Base-by-base conservation (phyloP, 2,329 filamentous ascomycete species). In the Fusarium sarcochroum region DNA sequence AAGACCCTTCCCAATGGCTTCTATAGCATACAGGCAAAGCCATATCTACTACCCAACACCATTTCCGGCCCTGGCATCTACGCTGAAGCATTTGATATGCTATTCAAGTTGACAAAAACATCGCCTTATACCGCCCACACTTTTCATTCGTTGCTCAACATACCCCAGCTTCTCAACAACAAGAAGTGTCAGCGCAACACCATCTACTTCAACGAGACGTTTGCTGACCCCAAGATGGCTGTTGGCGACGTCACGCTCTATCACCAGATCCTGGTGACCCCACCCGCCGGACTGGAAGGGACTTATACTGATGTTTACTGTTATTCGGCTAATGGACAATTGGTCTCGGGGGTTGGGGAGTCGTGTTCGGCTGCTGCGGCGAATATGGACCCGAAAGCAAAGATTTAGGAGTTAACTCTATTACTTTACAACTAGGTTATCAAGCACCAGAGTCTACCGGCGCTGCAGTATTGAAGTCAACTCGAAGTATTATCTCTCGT, bases 171-270 rank as follows among this genome's bases (percentile, higher is more conserved):
- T 13, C 20, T 64, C 6, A 64, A 58, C 17, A 64, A 35, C 11
- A 37, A 37, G 2, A 63, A 64, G 5, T 63, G 61, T 14, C 61
- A 64, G 14, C 51, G 58, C 4, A 63, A 64, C 3, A 63, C 61
- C 2, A 13, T 63, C 1, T 64, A 64, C 7, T 64, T 64, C 8
- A 64, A 63, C 6, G 61, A 63, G 6, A 35, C 61, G 0, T 52
- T 42, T 44, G 38, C 58, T 1, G 35, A 52, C 7, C 61, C 58
- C 0, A 51, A 23, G n/a, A 63, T 63, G 61, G 58, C 42, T 18
- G 11, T 63, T 13, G 61, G 15, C 1, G 58, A 63, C 4, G 32
- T 64, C 1, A 63, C 58, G 2, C 46, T 64, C 1, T 64, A 64
- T 18, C 58, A 64, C 6, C 52, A 63, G 10, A 64, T 64, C 4